These are phyloP conservation scores for Suillus alpinus DNA, from an alignment of 768 basidiomycete species.

Conservation along the genomic window DNA sequence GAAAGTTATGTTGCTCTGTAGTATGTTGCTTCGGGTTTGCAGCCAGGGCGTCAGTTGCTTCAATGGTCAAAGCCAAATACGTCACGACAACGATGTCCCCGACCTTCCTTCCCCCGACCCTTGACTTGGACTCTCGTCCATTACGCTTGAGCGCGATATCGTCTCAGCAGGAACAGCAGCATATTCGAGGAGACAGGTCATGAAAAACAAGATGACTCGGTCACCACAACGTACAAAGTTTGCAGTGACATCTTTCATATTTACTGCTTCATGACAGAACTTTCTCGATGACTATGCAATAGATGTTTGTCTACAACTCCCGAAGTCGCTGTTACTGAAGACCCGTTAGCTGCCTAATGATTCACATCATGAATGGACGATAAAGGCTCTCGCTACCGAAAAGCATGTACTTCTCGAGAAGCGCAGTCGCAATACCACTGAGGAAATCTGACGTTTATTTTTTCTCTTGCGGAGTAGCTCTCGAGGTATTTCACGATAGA, in stretches of 20 bases:
- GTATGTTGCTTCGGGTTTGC: not conserved
- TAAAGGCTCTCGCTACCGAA: slow-evolving; percentile 55
- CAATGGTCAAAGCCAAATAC: not conserved
- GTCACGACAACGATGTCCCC: not conserved
- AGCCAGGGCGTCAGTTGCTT: not conserved
- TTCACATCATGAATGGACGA: slow-evolving; percentile 64
- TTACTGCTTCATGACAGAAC: slow-evolving; percentile 24
- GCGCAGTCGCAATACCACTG: slow-evolving; percentile 46
- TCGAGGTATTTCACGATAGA: slow-evolving; percentile 63
- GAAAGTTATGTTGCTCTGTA: not conserved
- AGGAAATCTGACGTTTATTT: slow-evolving; percentile 52
- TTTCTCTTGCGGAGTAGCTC: slow-evolving; percentile 40
- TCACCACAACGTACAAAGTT: not conserved
- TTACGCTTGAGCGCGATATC: too few species aligned
- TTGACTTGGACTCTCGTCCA: not conserved
- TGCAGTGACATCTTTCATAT: not conserved
- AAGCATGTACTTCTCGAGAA: slow-evolving; percentile 68
- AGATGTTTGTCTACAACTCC: slow-evolving; percentile 54
- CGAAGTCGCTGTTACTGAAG: slow-evolving; percentile 2
- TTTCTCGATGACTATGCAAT: slow-evolving; percentile 54
- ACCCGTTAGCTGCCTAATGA: slow-evolving; percentile 48
- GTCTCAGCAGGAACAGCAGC: too few species aligned
- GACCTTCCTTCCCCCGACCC: not conserved
- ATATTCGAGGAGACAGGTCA: not conserved
- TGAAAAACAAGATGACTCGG: not conserved